Evolutionary conservation across 495 filamentous ascomycete genomes (phyloP), one percentile per base, ranked within the genome.

Genomic region (Cladorrhinum samala): DNA sequence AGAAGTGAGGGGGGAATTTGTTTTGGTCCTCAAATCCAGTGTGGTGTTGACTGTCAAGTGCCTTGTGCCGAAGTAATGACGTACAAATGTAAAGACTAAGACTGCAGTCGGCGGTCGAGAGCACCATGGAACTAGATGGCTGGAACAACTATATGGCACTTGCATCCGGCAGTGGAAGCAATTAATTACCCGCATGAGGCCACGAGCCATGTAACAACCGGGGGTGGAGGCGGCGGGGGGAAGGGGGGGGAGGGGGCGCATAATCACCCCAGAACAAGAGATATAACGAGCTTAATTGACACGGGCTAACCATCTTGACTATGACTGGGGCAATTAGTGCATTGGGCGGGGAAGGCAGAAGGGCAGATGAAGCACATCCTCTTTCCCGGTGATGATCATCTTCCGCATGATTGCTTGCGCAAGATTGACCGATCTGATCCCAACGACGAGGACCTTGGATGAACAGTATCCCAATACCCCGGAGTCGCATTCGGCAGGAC

Each of bases 101-200:
- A 17, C 4, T 41, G 5, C 13, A 14, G 39, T 14, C 11, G n/a
- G n/a, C n/a, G 39, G 39, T 41, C 39, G 5, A 41, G 39, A 41
- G 13, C 39, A 33, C 27, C 27, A 11, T 33, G 27, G 39, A 41
- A 41, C 4, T 14, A 9, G 5, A 9, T 18, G 13, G 39, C 17
- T 43, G 25, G 45, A 30, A 42, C 43, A 27, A 44, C 52, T 45
- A 59, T 50, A 52, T 52, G 50, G 58, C 58, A 57, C 24, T 57
- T 41, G 51, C 13, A 49, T 20, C 47, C 58, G 54, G 58, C 53
- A 61, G 54, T 61, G 48, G 48, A 16, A 16, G 30, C 42, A 56
- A 60, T 60, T 53, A 56, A 49, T 46, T 54, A 47, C 42, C 56
- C 52, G 56, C n/a, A 39, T 43, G 30, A 52, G 24, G n/a, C 13